phyloP scores from a whole-genome alignment of 495 filamentous ascomycete species.

The Saxophila tyrrhenica region DNA sequence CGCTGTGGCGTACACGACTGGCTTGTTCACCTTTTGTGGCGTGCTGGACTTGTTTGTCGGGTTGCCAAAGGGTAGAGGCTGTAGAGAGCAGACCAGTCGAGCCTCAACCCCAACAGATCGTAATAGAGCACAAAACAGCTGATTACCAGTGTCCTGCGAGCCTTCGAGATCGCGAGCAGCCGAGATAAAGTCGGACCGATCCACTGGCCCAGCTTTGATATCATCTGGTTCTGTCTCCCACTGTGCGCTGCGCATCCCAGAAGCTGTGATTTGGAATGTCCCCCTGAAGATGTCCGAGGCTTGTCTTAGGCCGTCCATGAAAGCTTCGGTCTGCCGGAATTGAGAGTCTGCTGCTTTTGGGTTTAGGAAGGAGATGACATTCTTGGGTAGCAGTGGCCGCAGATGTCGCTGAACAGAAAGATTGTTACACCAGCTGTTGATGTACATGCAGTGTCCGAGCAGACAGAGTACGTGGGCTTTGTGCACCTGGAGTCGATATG shows the following conservation, averaged over 20 bases:
- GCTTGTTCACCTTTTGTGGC: slow-evolving; percentile 29
- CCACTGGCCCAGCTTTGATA: slow-evolving; percentile 38
- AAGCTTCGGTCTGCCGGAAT: slow-evolving; percentile 55
- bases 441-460: slow-evolving; percentile 56
- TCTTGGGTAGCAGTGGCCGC: slow-evolving; percentile 47
- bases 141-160: slow-evolving; percentile 80
- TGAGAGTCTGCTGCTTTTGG: slow-evolving; percentile 54
- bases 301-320: slow-evolving; percentile 67
- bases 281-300: slow-evolving; percentile 53
- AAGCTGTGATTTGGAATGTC: slow-evolving; percentile 56
- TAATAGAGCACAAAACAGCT: slow-evolving; percentile 79
- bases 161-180: slow-evolving; percentile 56
- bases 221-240: slow-evolving; percentile 56
- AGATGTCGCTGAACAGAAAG: slow-evolving; percentile 43
- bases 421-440: slow-evolving; percentile 89
- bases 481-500: slow-evolving; percentile 62
- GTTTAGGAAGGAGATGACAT: slow-evolving; percentile 50
- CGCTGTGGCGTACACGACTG: slow-evolving; percentile 33
- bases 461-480: slow-evolving; percentile 79
- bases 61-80: slow-evolving; percentile 62
- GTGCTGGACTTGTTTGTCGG: slow-evolving; percentile 40
- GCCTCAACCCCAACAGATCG: slow-evolving; percentile 66
- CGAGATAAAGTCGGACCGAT: slow-evolving; percentile 56
- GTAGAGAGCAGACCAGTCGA: slow-evolving; percentile 87
- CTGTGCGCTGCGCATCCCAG: slow-evolving; percentile 55